A percentile compares a stretch with the other conserved stretches of the same genome.
Conservation (phyloP, 2,329 filamentous ascomycete species). For the Lasiodiplodia gonubiensis region DNA sequence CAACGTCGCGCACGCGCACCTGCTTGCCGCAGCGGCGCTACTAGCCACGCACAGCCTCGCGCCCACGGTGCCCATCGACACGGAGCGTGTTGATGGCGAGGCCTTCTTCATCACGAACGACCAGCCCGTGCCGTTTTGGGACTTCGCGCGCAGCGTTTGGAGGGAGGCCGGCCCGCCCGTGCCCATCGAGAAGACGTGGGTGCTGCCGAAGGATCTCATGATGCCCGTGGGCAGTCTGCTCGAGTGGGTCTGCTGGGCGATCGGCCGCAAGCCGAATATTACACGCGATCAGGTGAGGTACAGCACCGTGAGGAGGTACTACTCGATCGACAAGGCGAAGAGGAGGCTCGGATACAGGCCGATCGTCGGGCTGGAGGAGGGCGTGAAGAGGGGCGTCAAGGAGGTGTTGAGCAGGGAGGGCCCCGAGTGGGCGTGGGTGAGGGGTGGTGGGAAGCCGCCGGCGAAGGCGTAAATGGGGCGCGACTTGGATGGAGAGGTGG, state of each 20-base stretch:
- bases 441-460: constrained; percentile 14
- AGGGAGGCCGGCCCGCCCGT: constrained; percentile 49
- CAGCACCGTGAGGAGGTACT: constrained; percentile 77
- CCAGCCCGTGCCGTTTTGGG: constrained; percentile 57
- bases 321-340: constrained; percentile 78
- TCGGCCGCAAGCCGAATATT: constrained; percentile 54
- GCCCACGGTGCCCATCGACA: constrained; percentile 48
- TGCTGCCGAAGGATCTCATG: constrained; percentile 49
- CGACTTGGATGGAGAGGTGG: not conserved
- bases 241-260: constrained; percentile 53
- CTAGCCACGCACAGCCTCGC: constrained; percentile 49
- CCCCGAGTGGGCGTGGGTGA: constrained; percentile 28
- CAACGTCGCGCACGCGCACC: constrained; percentile 59
- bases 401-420: constrained; percentile 41
- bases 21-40: constrained; percentile 57
- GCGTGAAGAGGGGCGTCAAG: constrained; percentile 54
- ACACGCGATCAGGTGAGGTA: constrained; percentile 62
- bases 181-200: constrained; percentile 50
- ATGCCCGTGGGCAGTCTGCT: constrained; percentile 51
- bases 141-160: constrained; percentile 56
- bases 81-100: constrained; percentile 56
- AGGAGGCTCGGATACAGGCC: constrained; percentile 71
- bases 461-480: not conserved
- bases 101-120: constrained; percentile 60
- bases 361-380: constrained; percentile 70